These are phyloP conservation scores for Eremomyces bilateralis DNA, from an alignment of 495 filamentous ascomycete species.

Conservation along the genomic window DNA sequence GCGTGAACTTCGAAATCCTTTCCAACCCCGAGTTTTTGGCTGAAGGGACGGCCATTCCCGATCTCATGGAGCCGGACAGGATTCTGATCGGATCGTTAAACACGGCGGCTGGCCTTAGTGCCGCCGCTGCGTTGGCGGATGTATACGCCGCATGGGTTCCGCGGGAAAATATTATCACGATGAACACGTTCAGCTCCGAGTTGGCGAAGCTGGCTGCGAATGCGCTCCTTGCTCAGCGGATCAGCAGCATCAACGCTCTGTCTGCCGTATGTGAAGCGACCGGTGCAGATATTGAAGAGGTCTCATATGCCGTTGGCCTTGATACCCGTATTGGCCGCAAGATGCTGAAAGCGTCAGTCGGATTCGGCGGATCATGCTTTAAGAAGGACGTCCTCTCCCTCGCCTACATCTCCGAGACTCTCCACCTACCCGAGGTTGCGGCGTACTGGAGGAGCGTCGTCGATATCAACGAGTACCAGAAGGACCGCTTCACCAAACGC, in stretches of 20 bases:
- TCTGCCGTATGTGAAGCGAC: slow-evolving; percentile 40
- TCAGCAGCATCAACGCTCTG: slow-evolving; percentile 57
- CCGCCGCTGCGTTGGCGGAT: slow-evolving; percentile 38
- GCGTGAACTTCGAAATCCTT: slow-evolving; percentile 47
- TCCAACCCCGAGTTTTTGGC: slow-evolving; percentile 75
- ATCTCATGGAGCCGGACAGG: slow-evolving; percentile 49
- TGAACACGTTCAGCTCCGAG: slow-evolving; percentile 63
- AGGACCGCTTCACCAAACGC: slow-evolving; percentile 38
- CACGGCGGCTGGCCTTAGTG: slow-evolving; percentile 32
- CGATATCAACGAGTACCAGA: slow-evolving; percentile 58
- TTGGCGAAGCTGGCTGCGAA: slow-evolving; percentile 65
- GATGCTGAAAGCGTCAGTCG: slow-evolving; percentile 58
- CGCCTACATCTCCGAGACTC: slow-evolving; percentile 47
- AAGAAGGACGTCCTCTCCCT: slow-evolving; percentile 64
- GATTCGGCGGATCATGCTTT: slow-evolving; percentile 69
- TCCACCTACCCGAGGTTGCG: slow-evolving; percentile 50
- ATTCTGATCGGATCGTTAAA: slow-evolving; percentile 52
- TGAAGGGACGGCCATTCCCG: slow-evolving; percentile 55
- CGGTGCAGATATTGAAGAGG: slow-evolving; percentile 55
- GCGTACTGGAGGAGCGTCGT: slow-evolving; percentile 57
- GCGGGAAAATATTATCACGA: slow-evolving; percentile 38
- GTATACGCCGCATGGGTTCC: slow-evolving; percentile 54
- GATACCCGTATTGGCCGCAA: slow-evolving; percentile 49
- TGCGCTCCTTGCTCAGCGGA: slow-evolving; percentile 61
- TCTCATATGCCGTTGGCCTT: slow-evolving; percentile 42